These are phyloP conservation scores for Phytophthora sp. DNA, from an alignment of 352 stramenopile species.

Conservation along the genomic window DNA sequence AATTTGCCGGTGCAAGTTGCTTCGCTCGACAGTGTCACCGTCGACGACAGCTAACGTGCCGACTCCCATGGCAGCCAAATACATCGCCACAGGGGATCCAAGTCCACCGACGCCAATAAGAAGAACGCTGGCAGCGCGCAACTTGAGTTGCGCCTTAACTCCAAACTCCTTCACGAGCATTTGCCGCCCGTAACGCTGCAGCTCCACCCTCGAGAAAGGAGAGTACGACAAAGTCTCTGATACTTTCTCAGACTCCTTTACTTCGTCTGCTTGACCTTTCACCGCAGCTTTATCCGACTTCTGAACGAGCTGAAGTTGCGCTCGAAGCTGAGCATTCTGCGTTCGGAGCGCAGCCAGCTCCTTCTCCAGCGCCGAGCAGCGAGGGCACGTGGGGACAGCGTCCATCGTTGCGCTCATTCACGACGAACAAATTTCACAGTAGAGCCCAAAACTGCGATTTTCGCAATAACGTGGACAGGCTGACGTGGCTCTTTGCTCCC, in stretches of 20 bases:
- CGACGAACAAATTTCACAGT: conserved; percentile 16
- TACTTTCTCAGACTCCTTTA: not conserved
- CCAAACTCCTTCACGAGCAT: conserved; percentile 95
- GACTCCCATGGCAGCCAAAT: conserved; percentile 95
- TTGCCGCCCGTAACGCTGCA: conserved; percentile 94
- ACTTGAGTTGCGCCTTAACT: conserved; percentile 81
- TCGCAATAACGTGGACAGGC: conserved; percentile 17
- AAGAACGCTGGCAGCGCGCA: conserved; percentile 81
- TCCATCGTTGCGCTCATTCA: not conserved
- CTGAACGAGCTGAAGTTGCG: conserved; percentile 12
- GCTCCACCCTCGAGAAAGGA: conserved; percentile 49
- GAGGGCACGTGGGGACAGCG: conserved; percentile 17
- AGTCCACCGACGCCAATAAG: conserved; percentile 96
- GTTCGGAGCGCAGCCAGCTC: conserved; percentile 31
- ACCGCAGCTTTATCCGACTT: not conserved
- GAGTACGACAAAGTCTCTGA: conserved; percentile 36
- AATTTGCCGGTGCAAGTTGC: conserved; percentile 98
- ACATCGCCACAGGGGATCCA: conserved; percentile 94
- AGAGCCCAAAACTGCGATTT: not conserved
- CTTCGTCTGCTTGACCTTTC: conserved; percentile 2
- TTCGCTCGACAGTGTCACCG: conserved; percentile 94
- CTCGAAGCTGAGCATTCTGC: conserved; percentile 34
- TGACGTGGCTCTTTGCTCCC: conserved; percentile 3
- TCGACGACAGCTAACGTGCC: conserved; percentile 95
- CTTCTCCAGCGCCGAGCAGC: conserved; percentile 31